Evolutionary conservation across 352 stramenopile genomes (phyloP).

Genomic region (Globisporangium camurandrum): DNA sequence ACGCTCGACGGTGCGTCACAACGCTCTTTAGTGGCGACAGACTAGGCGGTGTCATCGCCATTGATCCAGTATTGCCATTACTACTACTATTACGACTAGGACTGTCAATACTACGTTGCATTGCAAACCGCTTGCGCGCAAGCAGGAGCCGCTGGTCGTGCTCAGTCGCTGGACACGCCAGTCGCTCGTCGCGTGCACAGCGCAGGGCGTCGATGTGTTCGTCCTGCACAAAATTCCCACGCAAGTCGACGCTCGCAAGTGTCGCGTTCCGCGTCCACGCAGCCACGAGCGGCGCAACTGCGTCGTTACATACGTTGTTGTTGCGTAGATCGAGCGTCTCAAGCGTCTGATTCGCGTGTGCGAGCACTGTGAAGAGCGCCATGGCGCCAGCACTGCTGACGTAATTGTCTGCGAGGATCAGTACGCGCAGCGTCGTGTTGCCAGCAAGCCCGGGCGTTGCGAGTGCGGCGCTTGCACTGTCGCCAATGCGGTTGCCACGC

Average conservation of each 20-base stretch:
- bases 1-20: not conserved
- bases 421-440: slow-evolving; percentile 34
- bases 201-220: slow-evolving; percentile 26
- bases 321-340: slow-evolving; percentile 46
- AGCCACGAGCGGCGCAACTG: slow-evolving; percentile 17
- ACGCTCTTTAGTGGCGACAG: slow-evolving; percentile 3
- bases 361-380: slow-evolving; percentile 37
- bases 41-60: not conserved
- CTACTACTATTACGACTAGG: too few relatives aligned
- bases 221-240: slow-evolving; percentile 49
- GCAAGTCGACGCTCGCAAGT: slow-evolving; percentile 35
- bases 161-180: slow-evolving; percentile 13
- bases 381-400: slow-evolving; percentile 39
- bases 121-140: slow-evolving; percentile 27
- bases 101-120: not conserved
- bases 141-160: slow-evolving; percentile 41
- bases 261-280: slow-evolving; percentile 34
- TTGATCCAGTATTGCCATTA: not conserved
- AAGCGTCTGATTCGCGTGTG: slow-evolving; percentile 26
- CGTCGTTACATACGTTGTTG: slow-evolving; percentile 57
- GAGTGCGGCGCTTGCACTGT: slow-evolving; percentile 29
- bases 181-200: slow-evolving; percentile 21
- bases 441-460: slow-evolving; percentile 28
- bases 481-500: slow-evolving; percentile 43
- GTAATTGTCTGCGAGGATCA: slow-evolving; percentile 58